Evolutionary conservation across 2,329 filamentous ascomycete genomes (phyloP), one percentile per base, ranked within the genome.

Genomic region (Cercospora zeae-maydis): DNA sequence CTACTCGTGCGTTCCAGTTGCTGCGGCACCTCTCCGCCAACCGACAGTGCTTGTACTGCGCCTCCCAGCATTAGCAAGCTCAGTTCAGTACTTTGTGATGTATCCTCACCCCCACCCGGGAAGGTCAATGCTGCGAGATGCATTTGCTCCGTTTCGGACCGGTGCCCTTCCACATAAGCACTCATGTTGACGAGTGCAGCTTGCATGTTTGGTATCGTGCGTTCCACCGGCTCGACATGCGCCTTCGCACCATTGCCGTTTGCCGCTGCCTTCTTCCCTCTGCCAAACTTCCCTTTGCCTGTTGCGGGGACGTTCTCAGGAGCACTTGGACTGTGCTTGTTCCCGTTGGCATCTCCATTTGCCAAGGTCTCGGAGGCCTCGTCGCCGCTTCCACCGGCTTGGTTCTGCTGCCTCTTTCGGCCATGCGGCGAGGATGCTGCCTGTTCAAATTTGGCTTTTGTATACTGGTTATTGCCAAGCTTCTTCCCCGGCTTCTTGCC

Each of bases 381-480:
- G 39, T 72, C 70, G 31, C 69, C 70, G 47, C 71, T 72, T 42
- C 62, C 67, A 84, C 63, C 63, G 53, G 55, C 56, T 27, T 66
- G 64, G 54, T 55, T 62, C 56, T 52, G 61, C 19, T 70, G 63
- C 13, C 70, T 68, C 65, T 74, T 72, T 59, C 69, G 66, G 64
- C 68, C 67, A 53, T 70, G 69, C 3, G 70, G 72, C 4, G 86
- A 86, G 27, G 81, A 83, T 30, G 86, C 83, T 68, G 72, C 45
- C 73, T 81, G 16, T 83, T 81, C 4, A 73, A 75, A 45, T 60
- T 66, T 58, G 64, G 70, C 51, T 87, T 88, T 89, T 0, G 89
- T 93, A 71, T 93, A 93, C 75, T 95, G 91, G 67, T 93, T 95
- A 66, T 89, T 87, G 16, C 89, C 88, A 63, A 85, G 74, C 87